Evolutionary conservation across 768 basidiomycete genomes (phyloP), one percentile per base, ranked within the genome.

Genomic region (Xanthoconium purpureum): DNA sequence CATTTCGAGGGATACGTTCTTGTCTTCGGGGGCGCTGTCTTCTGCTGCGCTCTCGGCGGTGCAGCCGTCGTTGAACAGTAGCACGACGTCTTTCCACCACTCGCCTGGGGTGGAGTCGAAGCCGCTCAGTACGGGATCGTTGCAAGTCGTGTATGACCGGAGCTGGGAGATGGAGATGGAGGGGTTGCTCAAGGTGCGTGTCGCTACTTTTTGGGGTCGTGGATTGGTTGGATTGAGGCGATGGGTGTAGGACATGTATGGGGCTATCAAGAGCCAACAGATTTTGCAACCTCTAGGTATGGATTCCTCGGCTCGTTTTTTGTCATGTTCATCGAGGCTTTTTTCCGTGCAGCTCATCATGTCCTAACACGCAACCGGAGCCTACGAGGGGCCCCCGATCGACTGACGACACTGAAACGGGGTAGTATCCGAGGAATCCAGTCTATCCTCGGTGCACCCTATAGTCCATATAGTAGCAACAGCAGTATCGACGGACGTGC

Each of bases 161-260:
- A 80, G 73, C 47, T 95, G 93, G 92, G 93, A 96, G 67, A 70
- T 66, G 13, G 94, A 96, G 54, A 86, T 98, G 81, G 95, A 98
- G 72, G 80, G 62, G 55, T 66, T 91, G 59, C 82, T 99, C 59
- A 95, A 93, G 81, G 93, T 91, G 44, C 14, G 39, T 74, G 46
- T 33, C 8, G 14, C n/a, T 9, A 10, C 13, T 24, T 24, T 3
- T 20, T 18, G 24, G 24, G 24, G 24, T 24, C 3, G 36, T n/a
- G 54, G 24, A 20, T 15, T 18, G 47, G 53, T 42, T 54, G 56
- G 60, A 47, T 50, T 7, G 50, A 10, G 47, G 24, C 6, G 15
- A 35, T 29, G 40, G 18, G 15, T 28, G 1, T 61, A 95, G 91
- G 97, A 99, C 66, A 96, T 99, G 81, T 99, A 94, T 77, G 83